Evolutionary conservation across 495 filamentous ascomycete genomes (phyloP), one percentile per base, ranked within the genome.

Genomic region (Xylaria bambusicola): DNA sequence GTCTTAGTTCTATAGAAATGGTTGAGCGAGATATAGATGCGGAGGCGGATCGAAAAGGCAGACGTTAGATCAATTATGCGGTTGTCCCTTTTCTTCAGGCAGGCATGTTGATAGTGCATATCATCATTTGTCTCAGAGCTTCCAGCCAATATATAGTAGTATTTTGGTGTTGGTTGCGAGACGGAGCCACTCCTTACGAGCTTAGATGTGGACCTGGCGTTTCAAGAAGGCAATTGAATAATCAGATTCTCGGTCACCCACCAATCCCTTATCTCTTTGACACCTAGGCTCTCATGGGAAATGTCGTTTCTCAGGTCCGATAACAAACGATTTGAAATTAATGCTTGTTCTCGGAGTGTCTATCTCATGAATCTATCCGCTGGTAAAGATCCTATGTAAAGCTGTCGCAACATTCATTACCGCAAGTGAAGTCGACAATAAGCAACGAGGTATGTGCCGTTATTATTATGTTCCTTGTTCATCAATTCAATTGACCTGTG

Each of bases 1-100:
- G 85, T 65, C 77, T 97, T 23, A 85, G 82, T 21, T 85, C 88
- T 0, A 78, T 96, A 47, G 92, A 96, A 77, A 90, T 95, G 86
- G 88, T 91, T 29, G 91, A 83, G 65, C 63, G 73, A 51, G 89
- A 80, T 52, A 50, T 78, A 46, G 68, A 70, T 23, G 62, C 60
- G 45, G 66, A 71, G 55, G 51, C 35, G 33, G 68, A 47, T 4
- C 45, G 51, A 33, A 66, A 62, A 57, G 52, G 31, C 31, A 52
- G 36, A 42, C 58, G 50, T 20, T 65, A 58, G 47, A 59, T 26
- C 50, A 50, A 26, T 40, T 23, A 36, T 50, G 21, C 44, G 42
- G 17, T 50, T 29, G n/a, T 31, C 26, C 29, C 18, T 60, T 61
- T 29, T 27, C 15, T 24, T 40, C 4, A 3, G 15, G 42, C 21